A percentile compares a stretch with the other conserved stretches of the same genome.
These are phyloP conservation scores for Mycena chlorophos DNA, from an alignment of 768 basidiomycete species.

Conservation along the genomic window DNA sequence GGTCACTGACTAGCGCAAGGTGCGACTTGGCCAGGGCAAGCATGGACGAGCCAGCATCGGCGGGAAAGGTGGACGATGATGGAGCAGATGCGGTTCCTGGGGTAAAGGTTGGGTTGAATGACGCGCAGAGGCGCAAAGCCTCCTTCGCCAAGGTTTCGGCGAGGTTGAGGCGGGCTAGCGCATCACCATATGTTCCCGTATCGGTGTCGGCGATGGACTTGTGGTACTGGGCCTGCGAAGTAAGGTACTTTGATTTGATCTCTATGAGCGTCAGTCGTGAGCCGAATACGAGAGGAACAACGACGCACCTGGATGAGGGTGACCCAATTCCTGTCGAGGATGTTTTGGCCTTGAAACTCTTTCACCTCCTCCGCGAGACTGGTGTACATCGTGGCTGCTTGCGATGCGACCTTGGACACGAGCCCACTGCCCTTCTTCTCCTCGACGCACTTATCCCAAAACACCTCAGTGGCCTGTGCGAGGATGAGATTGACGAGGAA, in stretches of 20 bases:
- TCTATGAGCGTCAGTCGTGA: conserved; percentile 31
- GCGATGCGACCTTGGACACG: conserved; percentile 80
- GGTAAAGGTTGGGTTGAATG: conserved; percentile 19
- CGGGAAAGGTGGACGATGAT: conserved; percentile 78
- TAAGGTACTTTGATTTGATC: conserved; percentile 91
- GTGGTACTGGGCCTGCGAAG: conserved; percentile 84
- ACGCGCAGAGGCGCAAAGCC: conserved; percentile 48
- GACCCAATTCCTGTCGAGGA: conserved; percentile 94
- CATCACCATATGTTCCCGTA: conserved; percentile 81
- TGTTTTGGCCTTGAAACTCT: conserved; percentile 94
- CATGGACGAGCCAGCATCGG: conserved; percentile 81
- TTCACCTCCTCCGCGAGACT: conserved; percentile 88
- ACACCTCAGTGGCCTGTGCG: conserved; percentile 94
- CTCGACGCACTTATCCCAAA: conserved; percentile 90
- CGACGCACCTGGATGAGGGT: conserved; percentile 71
- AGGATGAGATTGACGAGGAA: conserved; percentile 85
- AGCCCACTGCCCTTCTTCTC: conserved; percentile 85
- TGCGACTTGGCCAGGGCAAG: conserved; percentile 84
- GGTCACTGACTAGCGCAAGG: conserved; percentile 72
- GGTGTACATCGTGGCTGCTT: conserved; percentile 79
- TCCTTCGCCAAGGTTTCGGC: conserved; percentile 85
- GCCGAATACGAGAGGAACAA: not conserved
- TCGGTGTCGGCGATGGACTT: conserved; percentile 77
- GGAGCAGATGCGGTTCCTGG: conserved; percentile 42
- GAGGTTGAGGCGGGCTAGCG: conserved; percentile 73